Evolutionary conservation across 768 basidiomycete genomes (phyloP).

Genomic region (Auricularia sp.): DNA sequence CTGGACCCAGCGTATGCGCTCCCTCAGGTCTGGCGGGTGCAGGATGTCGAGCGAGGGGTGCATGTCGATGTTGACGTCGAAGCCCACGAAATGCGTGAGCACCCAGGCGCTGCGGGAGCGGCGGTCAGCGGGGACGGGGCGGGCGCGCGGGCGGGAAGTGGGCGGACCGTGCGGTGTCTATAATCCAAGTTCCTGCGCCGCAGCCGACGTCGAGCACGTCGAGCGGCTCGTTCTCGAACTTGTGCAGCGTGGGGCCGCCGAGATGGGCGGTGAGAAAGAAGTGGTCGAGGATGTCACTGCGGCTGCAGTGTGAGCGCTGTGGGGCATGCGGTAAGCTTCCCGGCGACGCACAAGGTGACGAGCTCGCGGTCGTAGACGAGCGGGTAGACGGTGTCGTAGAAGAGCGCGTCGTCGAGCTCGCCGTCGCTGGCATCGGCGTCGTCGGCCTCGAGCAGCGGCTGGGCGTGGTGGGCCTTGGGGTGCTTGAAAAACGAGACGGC

Average conservation of each 20-base stretch:
- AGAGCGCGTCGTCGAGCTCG: background rate
- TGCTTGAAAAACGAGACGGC: conserved; percentile 1
- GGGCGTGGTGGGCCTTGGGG: background rate
- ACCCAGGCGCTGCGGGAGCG: background rate
- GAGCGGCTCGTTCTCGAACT: background rate
- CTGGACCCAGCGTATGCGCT: background rate
- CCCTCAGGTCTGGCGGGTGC: background rate
- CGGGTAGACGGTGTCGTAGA: background rate
- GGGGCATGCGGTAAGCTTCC: background rate
- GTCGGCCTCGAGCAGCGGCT: background rate
- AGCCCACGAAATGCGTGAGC: background rate
- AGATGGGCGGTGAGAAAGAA: background rate
- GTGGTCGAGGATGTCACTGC: background rate
- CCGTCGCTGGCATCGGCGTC: background rate
- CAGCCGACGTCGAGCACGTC: conserved; percentile 2
- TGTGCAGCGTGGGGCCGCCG: background rate
- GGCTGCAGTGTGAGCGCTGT: background rate
- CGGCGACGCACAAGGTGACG: background rate
- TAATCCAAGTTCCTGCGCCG: background rate
- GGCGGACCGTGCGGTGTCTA: background rate
- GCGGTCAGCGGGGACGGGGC: background rate
- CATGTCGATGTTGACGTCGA: conserved; percentile 1
- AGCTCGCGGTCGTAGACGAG: background rate
- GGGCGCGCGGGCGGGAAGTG: background rate
- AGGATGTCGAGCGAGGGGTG: background rate